These are phyloP conservation scores for Metschnikowia santaceciliae DNA, from an alignment of 805 yeast species.

Conservation along the genomic window DNA sequence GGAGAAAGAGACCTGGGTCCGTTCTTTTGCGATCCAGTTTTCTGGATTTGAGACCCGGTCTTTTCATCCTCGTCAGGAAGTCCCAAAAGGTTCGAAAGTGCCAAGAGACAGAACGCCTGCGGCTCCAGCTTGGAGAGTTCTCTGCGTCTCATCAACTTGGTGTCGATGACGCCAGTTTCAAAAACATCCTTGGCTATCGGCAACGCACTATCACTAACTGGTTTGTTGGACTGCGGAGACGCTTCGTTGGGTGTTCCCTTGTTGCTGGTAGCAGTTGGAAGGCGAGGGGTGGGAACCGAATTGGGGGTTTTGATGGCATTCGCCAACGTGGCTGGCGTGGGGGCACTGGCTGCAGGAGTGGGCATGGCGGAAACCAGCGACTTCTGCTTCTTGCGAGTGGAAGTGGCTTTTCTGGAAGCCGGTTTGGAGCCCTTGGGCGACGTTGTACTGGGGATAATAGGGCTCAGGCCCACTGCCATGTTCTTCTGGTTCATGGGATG, in stretches of 20 bases:
- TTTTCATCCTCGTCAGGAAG: constrained; percentile 31
- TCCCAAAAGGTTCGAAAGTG: constrained; percentile 48
- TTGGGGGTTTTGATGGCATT: constrained; percentile 42
- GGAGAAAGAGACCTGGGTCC: background rate
- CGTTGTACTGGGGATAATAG: background rate
- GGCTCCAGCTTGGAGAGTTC: constrained; percentile 46
- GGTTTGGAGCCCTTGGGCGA: background rate
- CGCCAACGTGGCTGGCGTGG: constrained; percentile 38
- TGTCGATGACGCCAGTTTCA: constrained; percentile 30
- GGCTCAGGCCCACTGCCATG: constrained; percentile 2
- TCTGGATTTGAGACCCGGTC: background rate
- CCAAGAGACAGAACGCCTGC: constrained; percentile 45
- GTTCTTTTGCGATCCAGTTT: too few relatives aligned
- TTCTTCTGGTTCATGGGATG: background rate
- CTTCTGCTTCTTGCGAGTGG: constrained; percentile 13
- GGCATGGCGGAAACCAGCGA: constrained; percentile 26
- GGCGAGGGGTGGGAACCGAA: constrained; percentile 41
- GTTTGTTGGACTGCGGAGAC: constrained; percentile 24
- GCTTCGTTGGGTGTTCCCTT: constrained; percentile 40
- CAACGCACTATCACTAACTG: constrained; percentile 5
- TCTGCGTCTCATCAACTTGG: constrained; percentile 42
- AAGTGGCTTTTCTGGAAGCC: constrained; percentile 3
- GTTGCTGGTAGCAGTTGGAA: constrained; percentile 32
- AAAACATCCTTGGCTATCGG: constrained; percentile 20
- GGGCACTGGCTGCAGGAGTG: constrained; percentile 33